phyloP scores from a whole-genome alignment of 768 basidiomycete genomes.

The Boletales sp. region DNA sequence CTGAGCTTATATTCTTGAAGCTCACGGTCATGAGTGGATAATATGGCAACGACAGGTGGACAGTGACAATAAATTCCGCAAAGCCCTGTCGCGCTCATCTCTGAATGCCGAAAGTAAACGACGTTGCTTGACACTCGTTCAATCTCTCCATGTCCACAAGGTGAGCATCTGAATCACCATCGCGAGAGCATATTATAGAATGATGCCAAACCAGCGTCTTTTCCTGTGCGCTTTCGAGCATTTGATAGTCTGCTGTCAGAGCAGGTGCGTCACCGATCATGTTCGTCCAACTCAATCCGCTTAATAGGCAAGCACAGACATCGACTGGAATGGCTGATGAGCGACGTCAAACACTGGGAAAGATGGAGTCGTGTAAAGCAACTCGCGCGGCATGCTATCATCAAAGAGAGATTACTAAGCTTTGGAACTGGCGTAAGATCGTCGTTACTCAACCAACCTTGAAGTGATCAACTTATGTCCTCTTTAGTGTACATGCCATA shows the following conservation, averaged over 20 bases:
- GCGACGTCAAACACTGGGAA: constrained; percentile 9
- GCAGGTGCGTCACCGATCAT: neutral
- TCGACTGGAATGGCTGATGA: constrained; percentile 3
- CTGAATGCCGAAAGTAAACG: neutral
- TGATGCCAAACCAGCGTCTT: constrained; percentile 17
- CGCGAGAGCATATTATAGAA: neutral
- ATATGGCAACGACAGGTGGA: neutral
- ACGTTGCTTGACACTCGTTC: constrained; percentile 9
- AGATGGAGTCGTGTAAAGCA: constrained; percentile 13
- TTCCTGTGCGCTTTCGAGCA: constrained; percentile 24
- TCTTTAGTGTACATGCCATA: constrained; percentile 11
- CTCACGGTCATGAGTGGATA: neutral
- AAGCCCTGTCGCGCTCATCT: constrained; percentile 1
- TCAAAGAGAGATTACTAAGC: constrained; percentile 7
- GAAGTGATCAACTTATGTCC: neutral
- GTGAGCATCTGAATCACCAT: constrained; percentile 6
- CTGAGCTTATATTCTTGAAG: constrained; percentile 6
- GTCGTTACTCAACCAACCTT: neutral
- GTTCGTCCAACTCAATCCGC: neutral
- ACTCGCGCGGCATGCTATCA: constrained; percentile 13
- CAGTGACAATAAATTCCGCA: neutral
- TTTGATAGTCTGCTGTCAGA: constrained; percentile 13
- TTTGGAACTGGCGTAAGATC: constrained; percentile 11
- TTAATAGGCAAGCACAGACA: constrained; percentile 2
- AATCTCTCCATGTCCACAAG: constrained; percentile 15